Evolutionary conservation across 352 stramenopile species (phyloP).

Genomic region (Globisporangium rhizosaccharum): DNA sequence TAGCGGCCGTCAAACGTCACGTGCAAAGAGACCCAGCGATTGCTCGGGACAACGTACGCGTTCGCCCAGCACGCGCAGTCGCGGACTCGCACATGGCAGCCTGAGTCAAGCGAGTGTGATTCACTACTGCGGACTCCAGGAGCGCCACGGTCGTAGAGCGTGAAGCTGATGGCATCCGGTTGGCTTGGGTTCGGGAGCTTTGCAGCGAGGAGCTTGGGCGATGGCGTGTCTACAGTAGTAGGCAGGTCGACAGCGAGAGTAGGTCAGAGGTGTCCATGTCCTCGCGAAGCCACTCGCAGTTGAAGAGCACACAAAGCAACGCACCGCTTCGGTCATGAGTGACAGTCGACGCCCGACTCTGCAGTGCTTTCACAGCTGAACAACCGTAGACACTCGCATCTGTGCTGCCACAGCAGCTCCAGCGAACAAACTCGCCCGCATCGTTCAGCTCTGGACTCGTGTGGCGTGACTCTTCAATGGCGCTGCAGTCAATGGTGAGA

Average conservation of each 20-base stretch:
- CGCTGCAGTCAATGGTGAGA: constrained; percentile 1
- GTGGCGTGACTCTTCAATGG: constrained; percentile 40
- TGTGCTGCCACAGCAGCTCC: constrained; percentile 55
- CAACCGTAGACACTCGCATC: constrained; percentile 52
- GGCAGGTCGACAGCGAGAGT: neutral
- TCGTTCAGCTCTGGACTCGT: constrained; percentile 51
- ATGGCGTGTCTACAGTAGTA: constrained; percentile 10
- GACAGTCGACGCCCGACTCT: neutral
- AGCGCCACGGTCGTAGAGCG: constrained; percentile 47
- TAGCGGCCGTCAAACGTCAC: constrained; percentile 46
- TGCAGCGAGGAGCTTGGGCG: constrained; percentile 38
- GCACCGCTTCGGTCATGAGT: constrained; percentile 1
- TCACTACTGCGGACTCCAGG: constrained; percentile 8
- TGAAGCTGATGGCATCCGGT: constrained; percentile 23
- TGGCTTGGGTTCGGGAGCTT: constrained; percentile 22
- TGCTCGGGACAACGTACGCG: constrained; percentile 42
- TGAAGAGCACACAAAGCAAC: neutral
- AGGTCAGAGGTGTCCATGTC: neutral
- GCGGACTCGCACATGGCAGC: constrained; percentile 40
- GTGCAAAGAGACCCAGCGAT: constrained; percentile 41
- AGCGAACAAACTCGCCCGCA: constrained; percentile 48
- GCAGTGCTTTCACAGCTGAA: constrained; percentile 12
- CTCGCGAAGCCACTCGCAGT: neutral
- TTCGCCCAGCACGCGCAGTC: constrained; percentile 42
- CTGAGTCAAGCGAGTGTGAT: constrained; percentile 16